Evolutionary conservation across 2,329 filamentous ascomycete species (phyloP).

Genomic region (Nigrograna mackinnonii): DNA sequence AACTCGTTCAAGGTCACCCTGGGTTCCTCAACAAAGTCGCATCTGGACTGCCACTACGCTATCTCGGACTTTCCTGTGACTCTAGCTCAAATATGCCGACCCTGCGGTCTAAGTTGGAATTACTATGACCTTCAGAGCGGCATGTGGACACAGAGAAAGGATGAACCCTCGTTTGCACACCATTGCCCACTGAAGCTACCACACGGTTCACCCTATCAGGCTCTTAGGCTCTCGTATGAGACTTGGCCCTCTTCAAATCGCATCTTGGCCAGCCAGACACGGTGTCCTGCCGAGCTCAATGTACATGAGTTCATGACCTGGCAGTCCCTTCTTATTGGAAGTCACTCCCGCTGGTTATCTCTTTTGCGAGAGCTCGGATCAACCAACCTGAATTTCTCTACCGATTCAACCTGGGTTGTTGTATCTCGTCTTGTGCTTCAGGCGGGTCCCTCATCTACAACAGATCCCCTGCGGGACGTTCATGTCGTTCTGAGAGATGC

Average conservation of each 20-base stretch:
- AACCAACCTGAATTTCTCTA: constrained; percentile 63
- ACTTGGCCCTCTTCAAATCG: constrained; percentile 57
- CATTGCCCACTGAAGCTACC: constrained; percentile 49
- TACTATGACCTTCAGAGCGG: constrained; percentile 51
- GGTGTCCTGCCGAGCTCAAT: constrained; percentile 52
- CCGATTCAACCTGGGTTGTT: constrained; percentile 53
- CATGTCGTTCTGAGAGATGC: constrained; percentile 57
- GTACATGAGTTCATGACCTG: constrained; percentile 59
- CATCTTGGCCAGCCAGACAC: constrained; percentile 53
- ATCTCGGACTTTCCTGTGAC: constrained; percentile 44
- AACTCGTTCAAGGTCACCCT: constrained; percentile 35
- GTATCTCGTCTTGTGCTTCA: constrained; percentile 59
- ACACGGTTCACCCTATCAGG: constrained; percentile 41
- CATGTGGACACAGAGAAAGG: constrained; percentile 43
- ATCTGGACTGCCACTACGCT: constrained; percentile 54
- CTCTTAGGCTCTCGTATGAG: constrained; percentile 24
- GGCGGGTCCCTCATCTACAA: constrained; percentile 52
- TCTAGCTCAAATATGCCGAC: constrained; percentile 48
- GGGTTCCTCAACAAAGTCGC: constrained; percentile 52
- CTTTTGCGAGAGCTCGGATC: constrained; percentile 56
- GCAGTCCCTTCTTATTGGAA: constrained; percentile 53
- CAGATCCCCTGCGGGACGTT: constrained; percentile 42
- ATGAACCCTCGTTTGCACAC: constrained; percentile 48
- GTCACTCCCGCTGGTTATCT: constrained; percentile 51
- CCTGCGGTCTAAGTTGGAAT: constrained; percentile 49